Base-by-base conservation (phyloP, 306 rosid species). In the Fragaria vesca region DNA sequence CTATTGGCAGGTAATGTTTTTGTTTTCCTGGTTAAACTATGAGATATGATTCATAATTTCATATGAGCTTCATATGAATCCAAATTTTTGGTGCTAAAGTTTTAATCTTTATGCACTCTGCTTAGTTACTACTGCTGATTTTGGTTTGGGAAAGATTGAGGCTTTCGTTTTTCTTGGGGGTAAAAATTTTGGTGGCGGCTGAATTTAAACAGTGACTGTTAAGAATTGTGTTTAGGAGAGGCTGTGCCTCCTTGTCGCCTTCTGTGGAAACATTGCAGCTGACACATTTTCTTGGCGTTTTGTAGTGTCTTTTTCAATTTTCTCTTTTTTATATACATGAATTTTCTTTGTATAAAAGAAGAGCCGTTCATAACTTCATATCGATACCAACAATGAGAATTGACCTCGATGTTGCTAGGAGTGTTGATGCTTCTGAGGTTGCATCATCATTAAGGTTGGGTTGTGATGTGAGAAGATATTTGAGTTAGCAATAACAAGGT, bases 111-210 rank as follows among this genome's bases (percentile, higher is more conserved):
- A 17, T 66, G 20, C 70, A 66, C 70, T 17, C 45, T 38, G 42
- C 8, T 38, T 15, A 6, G 3, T 63, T 63, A 63, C 69, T 16
- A 45, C 69, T 30, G 38, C 21, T 63, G 21, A 43, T 8, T 62
- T 42, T 4, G 4, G 10, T n/a, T 43, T 12, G 12, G 13, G 15
- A 5, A 11, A 12, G n/a, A 62, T 13, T 17, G 47, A 12, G 15
- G 62, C 12, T 36, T 26, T 32, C 38, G 80, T 61, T 61, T 21
- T 36, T 20, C 4, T n/a, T n/a, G 17, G 12, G 60, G 11, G 55
- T 17, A 65, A 69, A 83, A 78, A 71, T 54, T 79, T 79, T 71
- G 82, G 72, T 45, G 87, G 87, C 80, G 79, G 90, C 86, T 65
- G 63, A 74, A 60, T 48, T 47, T 1, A 26, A 50, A 21, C 28